phyloP scores from a whole-genome alignment of 1,284 basidiomycete species.

The Microbotryum intermedium region DNA sequence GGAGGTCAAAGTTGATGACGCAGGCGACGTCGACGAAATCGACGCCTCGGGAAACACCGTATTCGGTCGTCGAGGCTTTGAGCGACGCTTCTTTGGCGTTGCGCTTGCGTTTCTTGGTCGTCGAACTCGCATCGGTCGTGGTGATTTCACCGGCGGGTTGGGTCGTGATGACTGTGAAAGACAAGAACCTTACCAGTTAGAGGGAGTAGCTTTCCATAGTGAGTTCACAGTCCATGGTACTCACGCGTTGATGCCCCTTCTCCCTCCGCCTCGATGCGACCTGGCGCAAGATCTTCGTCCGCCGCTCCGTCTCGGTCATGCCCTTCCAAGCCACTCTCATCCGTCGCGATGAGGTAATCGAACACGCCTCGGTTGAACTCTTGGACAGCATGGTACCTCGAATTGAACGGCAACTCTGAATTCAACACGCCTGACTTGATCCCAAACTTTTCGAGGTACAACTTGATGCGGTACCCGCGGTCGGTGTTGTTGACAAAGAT shows the following conservation, averaged over 20 bases:
- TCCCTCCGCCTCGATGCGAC: constrained; percentile 41
- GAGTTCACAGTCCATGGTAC: constrained; percentile 39
- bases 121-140: constrained; percentile 3
- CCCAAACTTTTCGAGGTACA: constrained; percentile 96
- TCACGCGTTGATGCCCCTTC: constrained; percentile 28
- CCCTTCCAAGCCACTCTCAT: constrained; percentile 58
- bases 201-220: constrained; percentile 41
- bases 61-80: constrained; percentile 51
- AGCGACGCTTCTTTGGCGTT: constrained; percentile 29
- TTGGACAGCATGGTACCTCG: constrained; percentile 92
- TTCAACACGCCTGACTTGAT: constrained; percentile 95
- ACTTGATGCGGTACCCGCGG: constrained; percentile 83
- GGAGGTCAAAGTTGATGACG: constrained; percentile 97
- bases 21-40: constrained; percentile 97
- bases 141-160: constrained; percentile 21
- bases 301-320: constrained; percentile 44
- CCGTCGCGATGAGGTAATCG: constrained; percentile 97
- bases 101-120: constrained; percentile 40
- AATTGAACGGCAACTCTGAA: constrained; percentile 90
- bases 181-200: not conserved
- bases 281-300: constrained; percentile 41
- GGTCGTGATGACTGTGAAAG: constrained; percentile 31
- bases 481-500: constrained; percentile 97
- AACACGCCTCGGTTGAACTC: constrained; percentile 99
- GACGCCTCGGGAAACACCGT: constrained; percentile 90